Evolutionary conservation across 345 rosid genomes (phyloP).

Genomic region (Brassica juncea): DNA sequence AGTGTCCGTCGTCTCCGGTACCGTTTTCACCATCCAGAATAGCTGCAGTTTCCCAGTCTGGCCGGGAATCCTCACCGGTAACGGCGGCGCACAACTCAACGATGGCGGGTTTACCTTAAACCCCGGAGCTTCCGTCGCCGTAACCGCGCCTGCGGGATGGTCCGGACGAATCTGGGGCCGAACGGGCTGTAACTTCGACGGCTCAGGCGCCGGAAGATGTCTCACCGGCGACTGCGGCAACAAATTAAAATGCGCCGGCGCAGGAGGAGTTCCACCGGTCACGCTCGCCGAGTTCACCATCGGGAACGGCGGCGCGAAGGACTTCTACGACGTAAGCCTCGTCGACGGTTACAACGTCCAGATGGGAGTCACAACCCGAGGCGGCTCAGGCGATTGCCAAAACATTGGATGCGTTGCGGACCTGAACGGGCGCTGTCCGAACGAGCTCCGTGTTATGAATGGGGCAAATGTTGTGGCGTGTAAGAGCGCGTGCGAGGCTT

Average conservation of each 20-base stretch:
- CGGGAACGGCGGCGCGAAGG: slow-evolving; percentile 37
- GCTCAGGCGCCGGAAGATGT: slow-evolving; percentile 59
- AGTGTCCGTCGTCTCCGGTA: slow-evolving; percentile 27
- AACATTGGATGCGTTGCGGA: slow-evolving; percentile 75
- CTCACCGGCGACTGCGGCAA: slow-evolving; percentile 81
- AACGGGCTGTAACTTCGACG: slow-evolving; percentile 70
- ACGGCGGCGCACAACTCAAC: slow-evolving; percentile 48
- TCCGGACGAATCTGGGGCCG: slow-evolving; percentile 90
- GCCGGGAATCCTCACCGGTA: slow-evolving; percentile 76
- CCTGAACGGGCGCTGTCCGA: slow-evolving; percentile 65
- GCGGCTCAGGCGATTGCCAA: slow-evolving; percentile 70
- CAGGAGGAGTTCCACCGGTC: slow-evolving; percentile 69
- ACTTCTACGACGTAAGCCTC: slow-evolving; percentile 87
- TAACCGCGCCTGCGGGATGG: slow-evolving; percentile 70
- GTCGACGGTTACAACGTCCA: slow-evolving; percentile 90
- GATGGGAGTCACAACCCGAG: slow-evolving; percentile 54
- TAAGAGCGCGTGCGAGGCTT: slow-evolving; percentile 83
- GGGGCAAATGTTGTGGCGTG: slow-evolving; percentile 63
- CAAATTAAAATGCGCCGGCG: slow-evolving; percentile 56
- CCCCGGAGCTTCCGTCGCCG: slow-evolving; percentile 48
- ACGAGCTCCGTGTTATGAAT: slow-evolving; percentile 51
- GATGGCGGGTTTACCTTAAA: slow-evolving; percentile 61
- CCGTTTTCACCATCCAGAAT: slow-evolving; percentile 25
- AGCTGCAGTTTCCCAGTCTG: slow-evolving; percentile 49
- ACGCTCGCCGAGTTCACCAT: slow-evolving; percentile 74